Evolutionary conservation across 305 asterid species (phyloP).

Genomic region (Rubia peregrina): DNA sequence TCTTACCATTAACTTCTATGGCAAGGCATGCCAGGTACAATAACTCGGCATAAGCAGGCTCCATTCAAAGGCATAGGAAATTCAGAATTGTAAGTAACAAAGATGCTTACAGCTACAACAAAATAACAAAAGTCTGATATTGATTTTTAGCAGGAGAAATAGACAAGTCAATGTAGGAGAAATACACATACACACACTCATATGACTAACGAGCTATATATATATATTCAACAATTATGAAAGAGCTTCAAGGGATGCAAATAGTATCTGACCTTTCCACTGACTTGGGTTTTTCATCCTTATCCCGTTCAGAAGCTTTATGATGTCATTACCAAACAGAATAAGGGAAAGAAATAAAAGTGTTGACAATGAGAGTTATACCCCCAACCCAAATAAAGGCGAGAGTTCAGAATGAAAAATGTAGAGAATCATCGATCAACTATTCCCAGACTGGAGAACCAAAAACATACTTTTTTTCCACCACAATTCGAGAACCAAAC

Average conservation of each 20-base stretch:
- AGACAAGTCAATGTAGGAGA: neutral
- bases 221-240: neutral
- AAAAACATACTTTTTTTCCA: neutral
- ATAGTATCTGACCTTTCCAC: constrained; percentile 12
- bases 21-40: constrained; percentile 82
- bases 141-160: neutral
- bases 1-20: constrained; percentile 82
- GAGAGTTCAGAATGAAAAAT: neutral
- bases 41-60: no score
- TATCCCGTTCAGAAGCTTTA: constrained; percentile 13
- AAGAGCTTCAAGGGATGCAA: neutral
- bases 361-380: neutral
- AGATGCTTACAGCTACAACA: neutral
- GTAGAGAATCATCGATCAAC: neutral
- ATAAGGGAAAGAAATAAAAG: no score
- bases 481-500: neutral
- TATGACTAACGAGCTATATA: neutral
- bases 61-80: neutral
- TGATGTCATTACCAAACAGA: no score
- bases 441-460: neutral
- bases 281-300: constrained; percentile 12
- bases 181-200: neutral
- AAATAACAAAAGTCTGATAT: neutral
- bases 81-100: neutral
- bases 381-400: neutral